phyloP scores from a whole-genome alignment of 2,329 filamentous ascomycete species.

The Atkinsonella hypoxylon region DNA sequence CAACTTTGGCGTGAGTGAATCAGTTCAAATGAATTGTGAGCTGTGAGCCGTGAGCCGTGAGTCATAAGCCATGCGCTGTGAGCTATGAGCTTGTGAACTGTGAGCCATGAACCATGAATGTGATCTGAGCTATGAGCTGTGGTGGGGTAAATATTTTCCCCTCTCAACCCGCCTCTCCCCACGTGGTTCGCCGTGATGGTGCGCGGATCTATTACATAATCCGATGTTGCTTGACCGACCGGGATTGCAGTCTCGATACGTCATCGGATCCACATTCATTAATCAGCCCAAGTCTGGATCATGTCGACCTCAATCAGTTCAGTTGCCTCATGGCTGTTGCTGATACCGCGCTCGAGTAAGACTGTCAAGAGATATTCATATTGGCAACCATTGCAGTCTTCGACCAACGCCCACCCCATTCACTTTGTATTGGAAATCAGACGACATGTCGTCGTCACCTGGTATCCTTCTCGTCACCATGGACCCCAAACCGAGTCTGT shows the following conservation, averaged over 20 bases:
- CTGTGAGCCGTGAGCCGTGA: too few relatives aligned
- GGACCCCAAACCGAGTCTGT: slow-evolving; percentile 58
- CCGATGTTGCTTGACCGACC: not conserved
- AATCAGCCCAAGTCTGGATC: not conserved
- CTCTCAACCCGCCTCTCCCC: not conserved
- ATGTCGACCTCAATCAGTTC: not conserved
- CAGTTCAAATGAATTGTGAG: too few relatives aligned
- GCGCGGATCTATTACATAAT: not conserved
- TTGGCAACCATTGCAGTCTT: not conserved
- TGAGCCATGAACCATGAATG: too few relatives aligned
- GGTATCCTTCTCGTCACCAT: slow-evolving; percentile 81
- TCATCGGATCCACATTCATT: not conserved
- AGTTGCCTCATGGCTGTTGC: not conserved
- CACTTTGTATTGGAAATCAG: not conserved
- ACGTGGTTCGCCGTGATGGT: not conserved
- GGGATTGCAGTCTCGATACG: not conserved
- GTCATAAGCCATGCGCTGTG: too few relatives aligned
- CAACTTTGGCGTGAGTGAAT: too few relatives aligned
- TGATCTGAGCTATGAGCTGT: too few relatives aligned
- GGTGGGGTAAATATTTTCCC: not conserved
- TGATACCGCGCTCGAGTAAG: too few relatives aligned
- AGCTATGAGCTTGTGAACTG: too few relatives aligned
- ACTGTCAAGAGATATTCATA: too few relatives aligned
- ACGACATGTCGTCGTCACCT: slow-evolving; percentile 29
- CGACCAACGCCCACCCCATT: not conserved